A percentile compares a stretch with the other conserved stretches of the same genome.
phyloP scores from a whole-genome alignment of 352 stramenopile species.

The Saprolegnia parasitica region DNA sequence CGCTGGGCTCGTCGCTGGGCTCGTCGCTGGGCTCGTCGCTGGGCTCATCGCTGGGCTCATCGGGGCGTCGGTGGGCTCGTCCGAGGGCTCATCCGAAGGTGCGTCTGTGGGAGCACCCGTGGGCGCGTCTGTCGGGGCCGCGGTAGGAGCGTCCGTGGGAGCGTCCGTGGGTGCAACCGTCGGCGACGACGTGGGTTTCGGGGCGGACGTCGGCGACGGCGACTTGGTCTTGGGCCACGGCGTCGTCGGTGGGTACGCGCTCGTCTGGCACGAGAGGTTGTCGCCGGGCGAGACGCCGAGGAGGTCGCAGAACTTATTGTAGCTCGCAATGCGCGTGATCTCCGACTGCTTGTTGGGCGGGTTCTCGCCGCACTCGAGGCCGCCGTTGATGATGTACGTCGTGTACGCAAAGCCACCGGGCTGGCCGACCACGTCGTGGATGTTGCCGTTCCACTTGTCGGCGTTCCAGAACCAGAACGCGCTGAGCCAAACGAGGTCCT shows the following conservation, averaged over 20 bases:
- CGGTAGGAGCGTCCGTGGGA: neutral
- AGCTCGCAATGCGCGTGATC: conserved; percentile 33
- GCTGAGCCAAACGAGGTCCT: conserved; percentile 40
- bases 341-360: conserved; percentile 40
- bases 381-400: conserved; percentile 50
- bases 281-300: conserved; percentile 16
- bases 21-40: too few species aligned
- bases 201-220: neutral
- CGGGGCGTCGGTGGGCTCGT: neutral
- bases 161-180: neutral
- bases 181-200: neutral
- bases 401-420: conserved; percentile 40
- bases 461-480: conserved; percentile 56
- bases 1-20: too few species aligned
- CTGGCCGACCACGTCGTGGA: conserved; percentile 41
- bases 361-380: conserved; percentile 38
- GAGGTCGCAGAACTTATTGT: conserved; percentile 1
- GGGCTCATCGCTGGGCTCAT: neutral
- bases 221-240: conserved; percentile 11
- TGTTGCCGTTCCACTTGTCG: conserved; percentile 36
- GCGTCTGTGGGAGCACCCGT: neutral
- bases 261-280: conserved; percentile 28
- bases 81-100: neutral
- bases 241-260: neutral
- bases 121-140: neutral